Evolutionary conservation across 2,329 filamentous ascomycete genomes (phyloP).

Genomic region (Diaporthe caulivora): DNA sequence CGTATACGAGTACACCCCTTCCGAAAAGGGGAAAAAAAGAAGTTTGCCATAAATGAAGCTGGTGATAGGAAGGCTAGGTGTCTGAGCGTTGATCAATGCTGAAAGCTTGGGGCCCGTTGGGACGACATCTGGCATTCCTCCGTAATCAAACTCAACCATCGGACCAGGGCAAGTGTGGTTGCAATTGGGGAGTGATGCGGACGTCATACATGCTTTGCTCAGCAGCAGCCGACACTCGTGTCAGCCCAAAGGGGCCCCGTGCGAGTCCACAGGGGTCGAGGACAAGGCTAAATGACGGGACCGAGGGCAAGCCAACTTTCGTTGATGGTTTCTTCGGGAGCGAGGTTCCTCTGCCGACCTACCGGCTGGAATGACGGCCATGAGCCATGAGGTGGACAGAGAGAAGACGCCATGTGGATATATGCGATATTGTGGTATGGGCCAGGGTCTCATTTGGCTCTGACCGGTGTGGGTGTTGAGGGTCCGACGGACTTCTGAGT

Average conservation of each 20-base stretch:
- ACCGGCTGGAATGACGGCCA: conserved; percentile 3
- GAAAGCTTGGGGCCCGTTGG: conserved; percentile 8
- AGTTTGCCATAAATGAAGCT: conserved; percentile 29
- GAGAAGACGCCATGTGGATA: conserved; percentile 21
- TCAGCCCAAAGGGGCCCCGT: neutral
- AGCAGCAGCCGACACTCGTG: conserved; percentile 18
- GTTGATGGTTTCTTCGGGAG: neutral
- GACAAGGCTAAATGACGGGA: neutral
- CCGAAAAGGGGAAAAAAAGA: conserved; percentile 29
- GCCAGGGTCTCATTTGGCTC: conserved; percentile 22
- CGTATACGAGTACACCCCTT: conserved; percentile 29
- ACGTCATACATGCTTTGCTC: neutral
- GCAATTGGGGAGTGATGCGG: conserved; percentile 27
- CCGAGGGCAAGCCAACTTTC: conserved; percentile 4
- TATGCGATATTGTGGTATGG: conserved; percentile 27
- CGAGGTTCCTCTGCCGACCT: conserved; percentile 1
- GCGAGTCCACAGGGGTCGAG: neutral
- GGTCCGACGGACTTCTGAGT: neutral
- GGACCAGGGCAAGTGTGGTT: conserved; percentile 13
- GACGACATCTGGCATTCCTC: conserved; percentile 18
- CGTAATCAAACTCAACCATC: conserved; percentile 31
- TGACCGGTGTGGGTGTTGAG: conserved; percentile 26
- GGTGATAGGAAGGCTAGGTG: conserved; percentile 2
- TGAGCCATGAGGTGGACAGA: conserved; percentile 1
- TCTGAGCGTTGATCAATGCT: conserved; percentile 30